phyloP scores from a whole-genome alignment of 2,329 filamentous ascomycete species.

The Amesomyces nigricolor region DNA sequence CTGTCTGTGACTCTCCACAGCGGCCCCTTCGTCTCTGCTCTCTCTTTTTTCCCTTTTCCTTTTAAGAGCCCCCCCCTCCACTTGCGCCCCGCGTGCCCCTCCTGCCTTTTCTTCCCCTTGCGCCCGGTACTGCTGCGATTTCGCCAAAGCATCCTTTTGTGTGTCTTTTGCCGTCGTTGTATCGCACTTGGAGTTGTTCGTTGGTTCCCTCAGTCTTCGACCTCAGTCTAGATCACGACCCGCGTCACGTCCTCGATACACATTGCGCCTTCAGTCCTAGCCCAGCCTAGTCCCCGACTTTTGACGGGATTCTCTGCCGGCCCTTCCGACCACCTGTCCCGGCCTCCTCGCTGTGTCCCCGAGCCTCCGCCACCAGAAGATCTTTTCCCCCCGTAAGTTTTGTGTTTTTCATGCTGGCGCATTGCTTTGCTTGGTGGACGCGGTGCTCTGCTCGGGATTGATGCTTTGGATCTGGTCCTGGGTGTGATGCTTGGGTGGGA shows the following conservation, averaged over 20 bases:
- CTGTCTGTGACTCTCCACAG: conserved; percentile 17
- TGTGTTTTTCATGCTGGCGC: too few relatives aligned
- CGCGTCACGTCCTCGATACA: conserved; percentile 1
- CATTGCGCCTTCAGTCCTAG: not conserved
- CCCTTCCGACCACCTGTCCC: too few relatives aligned
- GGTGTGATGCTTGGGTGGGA: too few relatives aligned
- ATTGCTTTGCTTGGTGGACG: too few relatives aligned
- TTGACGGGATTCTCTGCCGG: too few relatives aligned
- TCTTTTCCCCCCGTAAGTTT: too few relatives aligned
- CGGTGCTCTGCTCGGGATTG: too few relatives aligned
- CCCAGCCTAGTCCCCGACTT: not conserved
- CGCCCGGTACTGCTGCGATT: conserved; percentile 31
- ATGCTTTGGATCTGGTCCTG: too few relatives aligned
- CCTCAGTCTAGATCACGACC: conserved; percentile 2
- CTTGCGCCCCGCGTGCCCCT: conserved; percentile 13
- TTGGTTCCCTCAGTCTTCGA: conserved; percentile 14
- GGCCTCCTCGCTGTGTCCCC: too few relatives aligned
- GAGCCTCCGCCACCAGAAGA: too few relatives aligned
- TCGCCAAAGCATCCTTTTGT: conserved; percentile 34
- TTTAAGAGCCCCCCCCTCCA: conserved; percentile 29
- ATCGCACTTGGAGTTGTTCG: conserved; percentile 29
- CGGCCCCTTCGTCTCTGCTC: conserved; percentile 30
- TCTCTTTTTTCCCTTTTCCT: conserved; percentile 30
- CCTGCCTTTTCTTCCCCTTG: conserved; percentile 17
- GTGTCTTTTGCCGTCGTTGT: conserved; percentile 30